Conservation (phyloP, 1,284 basidiomycete genomes). For the Tilletia setariae region DNA sequence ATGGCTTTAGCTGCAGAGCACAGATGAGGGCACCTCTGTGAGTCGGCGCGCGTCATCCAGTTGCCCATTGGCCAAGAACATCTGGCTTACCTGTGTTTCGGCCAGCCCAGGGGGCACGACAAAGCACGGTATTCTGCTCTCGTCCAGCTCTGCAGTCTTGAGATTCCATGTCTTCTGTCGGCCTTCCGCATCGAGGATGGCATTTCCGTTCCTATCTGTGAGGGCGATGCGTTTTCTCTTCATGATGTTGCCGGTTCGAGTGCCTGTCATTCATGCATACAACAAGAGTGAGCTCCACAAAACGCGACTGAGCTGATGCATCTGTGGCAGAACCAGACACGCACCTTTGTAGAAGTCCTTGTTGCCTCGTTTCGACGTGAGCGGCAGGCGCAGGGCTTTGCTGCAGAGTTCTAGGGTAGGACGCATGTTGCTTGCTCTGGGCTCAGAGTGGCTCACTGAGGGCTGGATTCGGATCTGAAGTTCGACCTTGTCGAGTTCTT, state of each 20-base stretch:
- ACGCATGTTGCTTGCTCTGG: constrained; percentile 32
- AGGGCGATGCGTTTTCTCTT: constrained; percentile 48
- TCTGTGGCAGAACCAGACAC: neutral
- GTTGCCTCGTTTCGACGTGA: constrained; percentile 52
- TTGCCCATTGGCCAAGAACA: neutral
- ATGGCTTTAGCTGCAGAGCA: constrained; percentile 36
- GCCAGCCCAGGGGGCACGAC: constrained; percentile 51
- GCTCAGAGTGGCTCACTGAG: neutral
- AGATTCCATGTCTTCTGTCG: constrained; percentile 43
- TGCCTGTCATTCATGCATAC: constrained; percentile 25
- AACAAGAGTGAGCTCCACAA: neutral
- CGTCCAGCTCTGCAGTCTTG: constrained; percentile 43
- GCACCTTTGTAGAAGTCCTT: constrained; percentile 53
- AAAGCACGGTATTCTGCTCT: constrained; percentile 39
- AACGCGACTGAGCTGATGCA: neutral
- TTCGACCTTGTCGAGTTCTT: too few relatives aligned
- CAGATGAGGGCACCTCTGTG: neutral
- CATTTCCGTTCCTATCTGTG: constrained; percentile 38
- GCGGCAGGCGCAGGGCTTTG: constrained; percentile 50
- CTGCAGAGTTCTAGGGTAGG: constrained; percentile 37
- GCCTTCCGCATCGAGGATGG: constrained; percentile 39
- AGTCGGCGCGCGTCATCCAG: neutral
- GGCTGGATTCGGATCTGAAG: too few relatives aligned
- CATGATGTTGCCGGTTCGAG: constrained; percentile 51
- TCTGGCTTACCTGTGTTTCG: constrained; percentile 37